Evolutionary conservation across 352 stramenopile species (phyloP).

Genomic region (Globisporangium barbulae): DNA sequence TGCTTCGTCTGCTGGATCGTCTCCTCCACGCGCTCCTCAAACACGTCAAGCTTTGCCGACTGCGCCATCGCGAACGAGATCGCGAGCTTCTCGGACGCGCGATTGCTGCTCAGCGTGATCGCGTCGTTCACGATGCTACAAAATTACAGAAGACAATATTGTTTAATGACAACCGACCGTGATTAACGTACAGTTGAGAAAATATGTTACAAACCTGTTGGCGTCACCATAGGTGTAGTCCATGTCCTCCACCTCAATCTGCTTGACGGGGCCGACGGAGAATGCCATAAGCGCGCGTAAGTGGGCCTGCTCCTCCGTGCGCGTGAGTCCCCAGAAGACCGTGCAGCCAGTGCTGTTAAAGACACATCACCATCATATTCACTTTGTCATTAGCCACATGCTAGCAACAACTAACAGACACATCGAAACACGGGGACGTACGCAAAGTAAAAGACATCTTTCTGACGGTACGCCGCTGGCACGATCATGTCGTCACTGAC

Average conservation of each 20-base stretch:
- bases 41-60: slow-evolving; percentile 91
- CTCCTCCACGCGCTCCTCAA: slow-evolving; percentile 88
- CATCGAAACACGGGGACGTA: slow-evolving; percentile 22
- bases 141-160: neutral
- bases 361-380: slow-evolving; percentile 8
- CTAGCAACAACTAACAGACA: neutral
- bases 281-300: slow-evolving; percentile 56
- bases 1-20: slow-evolving; percentile 86
- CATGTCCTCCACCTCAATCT: slow-evolving; percentile 89
- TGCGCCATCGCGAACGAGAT: slow-evolving; percentile 92
- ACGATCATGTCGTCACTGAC: slow-evolving; percentile 31
- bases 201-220: slow-evolving; percentile 25
- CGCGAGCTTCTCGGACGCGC: slow-evolving; percentile 88
- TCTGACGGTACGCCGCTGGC: slow-evolving; percentile 58
- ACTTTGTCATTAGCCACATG: neutral
- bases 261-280: slow-evolving; percentile 67
- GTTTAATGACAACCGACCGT: neutral
- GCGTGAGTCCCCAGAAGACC: slow-evolving; percentile 88
- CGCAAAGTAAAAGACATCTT: slow-evolving; percentile 87
- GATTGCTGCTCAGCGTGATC: slow-evolving; percentile 78
- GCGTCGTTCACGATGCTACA: slow-evolving; percentile 72
- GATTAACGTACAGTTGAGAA: no score
- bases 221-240: slow-evolving; percentile 80
- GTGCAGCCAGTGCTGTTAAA: slow-evolving; percentile 67
- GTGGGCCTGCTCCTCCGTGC: slow-evolving; percentile 78